A percentile compares a stretch with the other conserved stretches of the same genome.
Conservation (phyloP, 2,329 filamentous ascomycete species). For the Phaeosphaeria sp. region DNA sequence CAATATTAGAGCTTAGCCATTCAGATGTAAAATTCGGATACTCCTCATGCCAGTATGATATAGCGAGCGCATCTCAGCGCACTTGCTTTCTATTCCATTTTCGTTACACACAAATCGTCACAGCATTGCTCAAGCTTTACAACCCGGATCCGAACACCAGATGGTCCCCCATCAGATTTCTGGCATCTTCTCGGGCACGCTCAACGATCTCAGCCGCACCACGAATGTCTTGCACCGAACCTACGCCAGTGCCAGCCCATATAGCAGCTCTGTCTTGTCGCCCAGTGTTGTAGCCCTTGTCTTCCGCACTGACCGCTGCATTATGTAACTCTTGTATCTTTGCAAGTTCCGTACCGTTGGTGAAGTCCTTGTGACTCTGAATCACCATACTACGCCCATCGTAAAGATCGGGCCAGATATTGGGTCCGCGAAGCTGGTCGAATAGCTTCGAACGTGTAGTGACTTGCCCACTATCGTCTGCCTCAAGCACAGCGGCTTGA, state of each 20-base stretch:
- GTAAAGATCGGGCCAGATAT: constrained; percentile 65
- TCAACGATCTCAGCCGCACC: constrained; percentile 61
- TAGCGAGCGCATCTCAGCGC: too few relatives aligned
- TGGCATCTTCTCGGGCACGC: constrained; percentile 47
- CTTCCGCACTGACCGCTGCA: constrained; percentile 56
- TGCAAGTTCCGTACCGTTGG: constrained; percentile 49
- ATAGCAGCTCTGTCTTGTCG: constrained; percentile 63
- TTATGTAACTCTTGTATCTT: constrained; percentile 53
- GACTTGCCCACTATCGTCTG: constrained; percentile 57
- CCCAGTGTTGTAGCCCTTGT: constrained; percentile 59
- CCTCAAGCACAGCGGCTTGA: constrained; percentile 53
- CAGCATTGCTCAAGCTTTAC: too few relatives aligned
- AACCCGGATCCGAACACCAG: too few relatives aligned
- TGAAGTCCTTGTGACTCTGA: constrained; percentile 54
- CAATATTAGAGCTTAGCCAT: too few relatives aligned
- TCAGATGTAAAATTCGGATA: too few relatives aligned
- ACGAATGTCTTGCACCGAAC: constrained; percentile 60
- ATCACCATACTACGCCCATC: constrained; percentile 65
- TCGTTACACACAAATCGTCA: too few relatives aligned
- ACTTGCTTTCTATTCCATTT: too few relatives aligned
- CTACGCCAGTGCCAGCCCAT: constrained; percentile 66
- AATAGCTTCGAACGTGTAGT: constrained; percentile 60
- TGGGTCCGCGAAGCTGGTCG: constrained; percentile 62
- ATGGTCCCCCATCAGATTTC: constrained; percentile 11
- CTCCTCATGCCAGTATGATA: too few relatives aligned